A percentile compares a stretch with the other conserved stretches of the same genome.
Evolutionary conservation across 306 rosid species (phyloP).

Genomic region (Vigna trinervia): DNA sequence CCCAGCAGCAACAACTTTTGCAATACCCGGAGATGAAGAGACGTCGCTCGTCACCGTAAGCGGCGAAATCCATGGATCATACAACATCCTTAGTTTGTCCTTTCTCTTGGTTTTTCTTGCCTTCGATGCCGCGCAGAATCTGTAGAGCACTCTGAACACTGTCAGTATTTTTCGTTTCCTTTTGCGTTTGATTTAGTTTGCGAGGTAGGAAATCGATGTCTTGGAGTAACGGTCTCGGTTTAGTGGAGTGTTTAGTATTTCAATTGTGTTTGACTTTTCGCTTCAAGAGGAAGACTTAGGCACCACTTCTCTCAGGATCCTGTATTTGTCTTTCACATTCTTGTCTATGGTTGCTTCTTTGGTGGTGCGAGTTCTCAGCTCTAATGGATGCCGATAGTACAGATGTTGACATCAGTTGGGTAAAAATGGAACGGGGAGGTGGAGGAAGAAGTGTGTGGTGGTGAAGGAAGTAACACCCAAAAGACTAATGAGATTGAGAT

Average conservation of each 20-base stretch:
- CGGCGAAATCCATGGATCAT: constrained; percentile 30
- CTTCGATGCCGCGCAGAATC: constrained; percentile 91
- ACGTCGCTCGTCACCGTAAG: constrained; percentile 55
- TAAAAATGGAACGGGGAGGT: too few relatives aligned
- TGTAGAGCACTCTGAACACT: constrained; percentile 84
- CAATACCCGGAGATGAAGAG: constrained; percentile 48
- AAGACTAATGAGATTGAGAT: too few relatives aligned
- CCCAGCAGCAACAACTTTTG: neutral
- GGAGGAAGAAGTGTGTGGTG: too few relatives aligned
- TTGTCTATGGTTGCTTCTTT: constrained; percentile 83
- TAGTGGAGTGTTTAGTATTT: neutral
- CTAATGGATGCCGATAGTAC: constrained; percentile 40
- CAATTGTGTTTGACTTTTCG: constrained; percentile 29
- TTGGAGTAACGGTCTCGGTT: neutral
- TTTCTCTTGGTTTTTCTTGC: constrained; percentile 82
- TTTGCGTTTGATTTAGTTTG: neutral
- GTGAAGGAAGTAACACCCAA: too few relatives aligned
- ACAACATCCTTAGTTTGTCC: constrained; percentile 68
- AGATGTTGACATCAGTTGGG: too few relatives aligned
- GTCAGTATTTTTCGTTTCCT: constrained; percentile 44
- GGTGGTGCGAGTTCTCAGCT: constrained; percentile 76
- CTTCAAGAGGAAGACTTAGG: constrained; percentile 50
- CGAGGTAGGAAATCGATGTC: neutral
- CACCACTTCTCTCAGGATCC: constrained; percentile 54
- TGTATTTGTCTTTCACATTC: constrained; percentile 80